Evolutionary conservation across 106 monocot genomes (phyloP).

Genomic region (Allium fistulosum): DNA sequence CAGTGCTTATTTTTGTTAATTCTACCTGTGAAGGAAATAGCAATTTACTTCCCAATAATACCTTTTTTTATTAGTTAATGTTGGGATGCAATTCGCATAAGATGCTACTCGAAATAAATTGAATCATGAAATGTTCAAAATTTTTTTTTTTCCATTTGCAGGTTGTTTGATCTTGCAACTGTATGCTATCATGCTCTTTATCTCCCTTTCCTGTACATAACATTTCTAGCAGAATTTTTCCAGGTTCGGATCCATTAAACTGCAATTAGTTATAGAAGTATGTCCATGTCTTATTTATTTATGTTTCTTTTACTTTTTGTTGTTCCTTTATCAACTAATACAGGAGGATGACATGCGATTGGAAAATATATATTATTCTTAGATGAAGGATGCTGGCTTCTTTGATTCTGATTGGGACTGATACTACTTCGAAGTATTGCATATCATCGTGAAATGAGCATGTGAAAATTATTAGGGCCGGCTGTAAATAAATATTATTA

Average conservation of each 20-base stretch:
- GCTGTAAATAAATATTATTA: too few species aligned
- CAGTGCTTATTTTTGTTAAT: neutral
- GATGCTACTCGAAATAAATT: neutral
- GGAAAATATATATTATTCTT: slow-evolving; percentile 94
- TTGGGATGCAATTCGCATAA: too few species aligned
- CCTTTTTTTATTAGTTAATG: too few species aligned
- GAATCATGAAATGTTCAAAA: neutral
- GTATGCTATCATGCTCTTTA: slow-evolving; percentile 89
- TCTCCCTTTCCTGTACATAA: slow-evolving; percentile 79
- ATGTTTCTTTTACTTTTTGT: neutral
- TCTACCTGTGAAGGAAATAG: too few species aligned
- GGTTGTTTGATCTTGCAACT: slow-evolving; percentile 63
- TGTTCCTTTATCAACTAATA: neutral
- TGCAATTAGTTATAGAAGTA: too few species aligned
- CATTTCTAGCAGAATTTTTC: slow-evolving; percentile 91
- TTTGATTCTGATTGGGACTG: slow-evolving; percentile 95
- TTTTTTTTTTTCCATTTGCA: slow-evolving; percentile 8
- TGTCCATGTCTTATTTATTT: neutral
- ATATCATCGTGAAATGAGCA: too few species aligned
- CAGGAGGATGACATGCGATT: slow-evolving; percentile 89
- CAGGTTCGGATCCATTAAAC: slow-evolving; percentile 29
- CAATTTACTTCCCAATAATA: too few species aligned
- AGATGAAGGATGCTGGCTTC: slow-evolving; percentile 99
- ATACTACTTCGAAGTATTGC: neutral
- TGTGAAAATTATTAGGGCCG: too few species aligned